Percentiles rank a stretch among this genome's conserved stretches.
Evolutionary conservation across 2,329 filamentous ascomycete species (phyloP).

Genomic region (Penicillium italicum): DNA sequence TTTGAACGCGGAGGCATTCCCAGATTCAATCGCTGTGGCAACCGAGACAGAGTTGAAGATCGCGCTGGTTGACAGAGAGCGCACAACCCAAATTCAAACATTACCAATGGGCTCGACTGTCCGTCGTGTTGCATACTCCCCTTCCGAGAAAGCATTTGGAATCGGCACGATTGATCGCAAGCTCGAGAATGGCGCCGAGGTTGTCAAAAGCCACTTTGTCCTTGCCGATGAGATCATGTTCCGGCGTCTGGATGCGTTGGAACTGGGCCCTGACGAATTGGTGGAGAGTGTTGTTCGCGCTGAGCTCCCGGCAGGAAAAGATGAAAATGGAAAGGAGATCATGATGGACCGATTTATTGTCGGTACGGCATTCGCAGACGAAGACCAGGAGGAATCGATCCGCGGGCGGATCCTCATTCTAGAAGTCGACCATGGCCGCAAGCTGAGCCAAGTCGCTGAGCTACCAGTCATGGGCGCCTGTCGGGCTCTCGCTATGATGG

Average conservation of each 20-base stretch:
- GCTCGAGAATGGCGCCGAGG: conserved; percentile 66
- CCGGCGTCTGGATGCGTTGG: conserved; percentile 68
- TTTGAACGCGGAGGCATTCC: conserved; percentile 78
- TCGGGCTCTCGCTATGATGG: conserved; percentile 70
- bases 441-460: conserved; percentile 67
- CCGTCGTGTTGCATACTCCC: conserved; percentile 79
- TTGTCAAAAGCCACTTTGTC: conserved; percentile 74
- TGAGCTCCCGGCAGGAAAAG: conserved; percentile 61
- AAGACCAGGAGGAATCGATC: conserved; percentile 55
- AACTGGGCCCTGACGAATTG: conserved; percentile 66
- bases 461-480: conserved; percentile 74
- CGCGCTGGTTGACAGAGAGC: conserved; percentile 74
- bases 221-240: conserved; percentile 90
- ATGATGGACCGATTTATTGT: conserved; percentile 76
- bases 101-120: conserved; percentile 78
- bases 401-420: conserved; percentile 79
- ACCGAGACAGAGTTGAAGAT: conserved; percentile 74
- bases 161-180: conserved; percentile 79
- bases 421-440: conserved; percentile 68
- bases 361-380: conserved; percentile 74
- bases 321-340: conserved; percentile 51
- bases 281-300: conserved; percentile 81
- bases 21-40: conserved; percentile 74
- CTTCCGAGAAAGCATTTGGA: conserved; percentile 74
- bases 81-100: conserved; percentile 82